Percentiles rank a stretch among this genome's conserved stretches.
These are phyloP conservation scores for Naganishia onofrii DNA, from an alignment of 768 basidiomycete genomes.

Conservation along the genomic window DNA sequence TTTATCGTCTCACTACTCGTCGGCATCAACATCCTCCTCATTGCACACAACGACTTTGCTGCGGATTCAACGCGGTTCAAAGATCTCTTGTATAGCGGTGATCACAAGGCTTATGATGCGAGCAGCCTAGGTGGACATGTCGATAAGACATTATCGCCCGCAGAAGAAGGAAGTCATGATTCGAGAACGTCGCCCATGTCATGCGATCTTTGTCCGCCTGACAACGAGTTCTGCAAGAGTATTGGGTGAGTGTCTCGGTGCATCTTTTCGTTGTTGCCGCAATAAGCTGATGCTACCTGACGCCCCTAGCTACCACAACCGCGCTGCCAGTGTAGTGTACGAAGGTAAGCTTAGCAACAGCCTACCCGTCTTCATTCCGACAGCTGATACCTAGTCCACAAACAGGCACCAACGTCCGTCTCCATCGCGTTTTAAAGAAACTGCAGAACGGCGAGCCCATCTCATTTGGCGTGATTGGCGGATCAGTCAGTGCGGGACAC, in stretches of 20 bases:
- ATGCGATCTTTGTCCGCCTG: conserved; percentile 14
- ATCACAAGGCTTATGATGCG: background rate
- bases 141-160: too few relatives aligned
- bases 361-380: background rate
- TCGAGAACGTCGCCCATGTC: conserved; percentile 6
- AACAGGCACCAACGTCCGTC: conserved; percentile 10
- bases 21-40: conserved; percentile 17
- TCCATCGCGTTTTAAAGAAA: conserved; percentile 17
- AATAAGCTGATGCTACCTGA: background rate
- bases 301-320: conserved; percentile 18
- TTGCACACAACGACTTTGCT: background rate
- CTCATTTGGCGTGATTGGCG: conserved; percentile 21
- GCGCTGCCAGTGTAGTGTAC: conserved; percentile 15
- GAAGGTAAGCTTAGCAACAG: conserved; percentile 3
- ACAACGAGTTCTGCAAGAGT: conserved; percentile 7
- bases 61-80: background rate
- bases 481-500: conserved; percentile 24
- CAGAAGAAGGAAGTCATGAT: background rate
- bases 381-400: background rate
- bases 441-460: conserved; percentile 23
- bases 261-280: background rate
- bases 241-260: conserved; percentile 14
- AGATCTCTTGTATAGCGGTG: background rate
- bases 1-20: conserved; percentile 3
- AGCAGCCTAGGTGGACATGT: background rate